These are phyloP conservation scores for Lactarius quietus DNA, from an alignment of 768 basidiomycete genomes.

Conservation along the genomic window DNA sequence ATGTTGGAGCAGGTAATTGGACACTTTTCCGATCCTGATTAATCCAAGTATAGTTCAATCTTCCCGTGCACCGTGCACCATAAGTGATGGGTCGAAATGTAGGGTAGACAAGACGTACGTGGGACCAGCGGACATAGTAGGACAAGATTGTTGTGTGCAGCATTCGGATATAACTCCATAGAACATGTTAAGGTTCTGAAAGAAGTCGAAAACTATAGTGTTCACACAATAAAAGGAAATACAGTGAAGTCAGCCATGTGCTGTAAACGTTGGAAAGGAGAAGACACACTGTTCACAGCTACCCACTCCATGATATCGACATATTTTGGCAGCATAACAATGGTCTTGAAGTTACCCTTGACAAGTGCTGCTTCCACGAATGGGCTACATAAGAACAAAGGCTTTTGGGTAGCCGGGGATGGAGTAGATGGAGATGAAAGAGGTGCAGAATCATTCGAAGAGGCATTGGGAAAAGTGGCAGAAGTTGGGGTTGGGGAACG, in stretches of 20 bases:
- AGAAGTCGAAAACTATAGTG: constrained; percentile 87
- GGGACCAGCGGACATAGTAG: constrained; percentile 86
- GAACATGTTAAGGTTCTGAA: constrained; percentile 95
- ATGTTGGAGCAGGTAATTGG: constrained; percentile 86
- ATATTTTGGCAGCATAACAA: constrained; percentile 94
- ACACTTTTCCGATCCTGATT: constrained; percentile 88
- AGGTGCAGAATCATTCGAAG: constrained; percentile 35
- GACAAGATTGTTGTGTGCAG: constrained; percentile 87
- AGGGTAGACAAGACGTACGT: constrained; percentile 48
- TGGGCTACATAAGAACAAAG: constrained; percentile 87
- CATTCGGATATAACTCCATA: constrained; percentile 92
- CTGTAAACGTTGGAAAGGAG: constrained; percentile 32
- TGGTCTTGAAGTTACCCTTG: constrained; percentile 98
- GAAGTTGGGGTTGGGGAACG: constrained; percentile 75
- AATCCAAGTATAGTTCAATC: constrained; percentile 92
- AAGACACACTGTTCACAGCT: constrained; percentile 73
- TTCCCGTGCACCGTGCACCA: constrained; percentile 31
- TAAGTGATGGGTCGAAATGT: neutral
- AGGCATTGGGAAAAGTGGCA: constrained; percentile 45
- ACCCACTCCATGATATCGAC: constrained; percentile 98
- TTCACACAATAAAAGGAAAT: constrained; percentile 14
- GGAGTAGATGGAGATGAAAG: constrained; percentile 38
- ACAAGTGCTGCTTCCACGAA: constrained; percentile 95
- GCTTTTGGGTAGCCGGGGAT: constrained; percentile 49
- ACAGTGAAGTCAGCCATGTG: neutral